Base-by-base conservation (phyloP, 2,329 filamentous ascomycete genomes). In the Geoglossum cookeanum region DNA sequence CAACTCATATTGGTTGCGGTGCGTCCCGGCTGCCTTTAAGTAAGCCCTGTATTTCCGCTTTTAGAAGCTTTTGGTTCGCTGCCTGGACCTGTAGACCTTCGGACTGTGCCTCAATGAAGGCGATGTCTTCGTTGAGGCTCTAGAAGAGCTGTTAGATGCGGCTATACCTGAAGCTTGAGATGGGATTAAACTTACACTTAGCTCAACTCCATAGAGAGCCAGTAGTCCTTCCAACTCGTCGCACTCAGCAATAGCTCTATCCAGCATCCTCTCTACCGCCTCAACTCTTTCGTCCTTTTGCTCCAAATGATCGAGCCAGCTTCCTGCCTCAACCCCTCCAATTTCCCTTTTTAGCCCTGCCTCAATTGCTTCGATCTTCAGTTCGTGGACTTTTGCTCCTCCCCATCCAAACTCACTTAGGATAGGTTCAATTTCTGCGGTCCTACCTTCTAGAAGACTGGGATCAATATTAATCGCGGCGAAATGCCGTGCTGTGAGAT, bases 51-150 rank as follows among this genome's bases (percentile, higher is more conserved):
- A 98, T 77, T 68, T 98, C 92, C 61, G 84, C 87, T 68, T 91
- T 88, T 52, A 98, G 77, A 32, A 95, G 78, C 68, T 95, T 95
- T 68, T 98, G 92, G 64, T 98, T 98, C 45, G 92, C 88, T 22
- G 91, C 91, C 70, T 97, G 92, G 5, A 98, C 91, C 65, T 98
- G 92, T 52, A 98, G 74, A 74, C 92, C 92, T 71, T 98, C 91
- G 5, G 88, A 90, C 69, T 98, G 92, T 1, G 92, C 89, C 72
- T 98, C 92, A 62, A 98, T 97, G 67, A 94, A 97, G 3, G 89
- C 84, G 63, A 98, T 94, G 64, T 98, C 92, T 55, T 97, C 91
- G 58, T 90, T 89, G 33, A 98, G 76, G 54, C 90, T 97, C 85
- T 94, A 65, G 30, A 59, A 22, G 22, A 39, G 57, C 68, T 60